These are phyloP conservation scores for Phytopythium cucurbitacearum DNA, from an alignment of 352 stramenopile species.

Conservation along the genomic window DNA sequence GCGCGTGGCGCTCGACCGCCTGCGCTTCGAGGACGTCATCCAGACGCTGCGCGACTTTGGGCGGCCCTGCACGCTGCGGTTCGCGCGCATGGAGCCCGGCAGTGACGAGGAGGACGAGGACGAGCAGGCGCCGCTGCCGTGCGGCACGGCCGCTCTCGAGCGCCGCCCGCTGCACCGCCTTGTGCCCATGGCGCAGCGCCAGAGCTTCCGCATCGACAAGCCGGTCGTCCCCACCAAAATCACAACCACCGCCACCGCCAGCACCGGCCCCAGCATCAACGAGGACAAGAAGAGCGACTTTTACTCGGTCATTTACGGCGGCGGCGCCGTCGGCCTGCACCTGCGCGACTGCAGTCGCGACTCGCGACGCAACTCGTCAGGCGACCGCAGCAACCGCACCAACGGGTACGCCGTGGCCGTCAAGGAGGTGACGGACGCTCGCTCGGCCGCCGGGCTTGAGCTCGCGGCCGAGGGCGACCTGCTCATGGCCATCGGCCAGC, in stretches of 20 bases:
- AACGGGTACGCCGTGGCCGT: constrained; percentile 68
- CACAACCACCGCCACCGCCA: background rate
- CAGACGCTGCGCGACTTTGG: constrained; percentile 41
- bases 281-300: constrained; percentile 42
- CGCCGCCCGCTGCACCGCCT: constrained; percentile 1
- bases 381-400: constrained; percentile 48
- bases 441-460: constrained; percentile 45
- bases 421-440: constrained; percentile 45
- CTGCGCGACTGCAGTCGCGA: constrained; percentile 43
- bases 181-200: constrained; percentile 4
- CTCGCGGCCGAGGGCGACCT: constrained; percentile 46
- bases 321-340: constrained; percentile 39
- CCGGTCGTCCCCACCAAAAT: constrained; percentile 2
- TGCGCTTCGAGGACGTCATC: constrained; percentile 75
- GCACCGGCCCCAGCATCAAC: constrained; percentile 14
- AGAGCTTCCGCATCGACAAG: constrained; percentile 14
- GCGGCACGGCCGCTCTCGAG: constrained; percentile 13
- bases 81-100: constrained; percentile 44
- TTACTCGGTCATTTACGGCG: constrained; percentile 65
- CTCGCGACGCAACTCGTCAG: constrained; percentile 30
- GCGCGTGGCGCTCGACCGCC: constrained; percentile 32
- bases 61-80: constrained; percentile 54
- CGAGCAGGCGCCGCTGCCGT: constrained; percentile 5
- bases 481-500: constrained; percentile 65
- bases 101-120: constrained; percentile 17